A percentile compares a stretch with the other conserved stretches of the same genome.
Evolutionary conservation across 129 eudicot genomes (phyloP).

Genomic region (Logfia minima): DNA sequence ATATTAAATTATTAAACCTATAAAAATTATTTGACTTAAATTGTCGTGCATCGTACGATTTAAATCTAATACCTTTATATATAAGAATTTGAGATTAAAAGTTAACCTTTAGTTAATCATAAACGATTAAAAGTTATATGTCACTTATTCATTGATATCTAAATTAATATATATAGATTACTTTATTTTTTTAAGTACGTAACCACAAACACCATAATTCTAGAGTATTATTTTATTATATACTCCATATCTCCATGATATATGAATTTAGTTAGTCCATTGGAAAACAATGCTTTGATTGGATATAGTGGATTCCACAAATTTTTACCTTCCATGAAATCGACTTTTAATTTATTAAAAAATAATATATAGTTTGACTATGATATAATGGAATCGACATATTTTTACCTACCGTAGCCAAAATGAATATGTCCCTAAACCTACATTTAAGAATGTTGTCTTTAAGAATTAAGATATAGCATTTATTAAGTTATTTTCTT

Average conservation of each 20-base stretch:
- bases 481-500: not conserved
- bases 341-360: not conserved
- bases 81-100: too few species aligned
- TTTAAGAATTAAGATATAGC: not conserved
- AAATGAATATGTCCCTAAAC: not conserved
- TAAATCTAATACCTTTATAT: too few species aligned
- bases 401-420: not conserved
- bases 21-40: too few species aligned
- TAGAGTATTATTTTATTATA: not conserved
- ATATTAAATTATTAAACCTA: too few species aligned
- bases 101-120: too few species aligned
- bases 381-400: not conserved
- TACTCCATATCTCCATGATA: not conserved
- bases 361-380: not conserved
- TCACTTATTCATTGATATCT: too few species aligned
- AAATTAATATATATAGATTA: too few species aligned
- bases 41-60: too few species aligned
- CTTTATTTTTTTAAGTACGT: not conserved
- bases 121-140: too few species aligned
- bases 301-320: not conserved
- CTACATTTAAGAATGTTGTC: not conserved
- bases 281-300: not conserved
- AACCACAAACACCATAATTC: not conserved
- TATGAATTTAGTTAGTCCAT: not conserved
- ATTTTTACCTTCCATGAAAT: not conserved